Conservation (phyloP, 345 rosid species). For the Nephelium lappaceum region DNA sequence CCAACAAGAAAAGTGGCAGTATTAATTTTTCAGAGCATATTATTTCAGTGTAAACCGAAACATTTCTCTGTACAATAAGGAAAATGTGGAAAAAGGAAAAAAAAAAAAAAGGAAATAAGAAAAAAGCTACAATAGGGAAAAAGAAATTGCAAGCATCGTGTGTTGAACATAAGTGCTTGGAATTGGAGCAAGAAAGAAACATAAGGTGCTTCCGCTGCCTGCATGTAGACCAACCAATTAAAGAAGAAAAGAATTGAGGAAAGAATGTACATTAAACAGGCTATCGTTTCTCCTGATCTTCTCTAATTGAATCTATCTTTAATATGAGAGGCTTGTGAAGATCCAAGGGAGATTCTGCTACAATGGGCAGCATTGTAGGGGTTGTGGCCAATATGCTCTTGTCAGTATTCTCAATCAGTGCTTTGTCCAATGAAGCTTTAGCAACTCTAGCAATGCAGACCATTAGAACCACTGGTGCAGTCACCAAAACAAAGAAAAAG, state of each 20-base stretch:
- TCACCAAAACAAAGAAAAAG: neutral
- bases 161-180: constrained; percentile 5
- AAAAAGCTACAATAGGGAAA: neutral
- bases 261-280: constrained; percentile 20
- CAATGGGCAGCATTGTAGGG: constrained; percentile 23
- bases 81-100: no score
- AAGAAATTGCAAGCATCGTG: neutral
- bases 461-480: constrained; percentile 35
- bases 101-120: neutral
- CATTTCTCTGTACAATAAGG: neutral
- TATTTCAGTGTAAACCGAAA: neutral
- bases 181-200: neutral
- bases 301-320: constrained; percentile 32
- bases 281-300: constrained; percentile 11
- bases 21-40: neutral
- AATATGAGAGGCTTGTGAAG: constrained; percentile 31
- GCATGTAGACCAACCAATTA: neutral
- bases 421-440: constrained; percentile 48
- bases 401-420: constrained; percentile 42
- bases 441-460: constrained; percentile 48
- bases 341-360: constrained; percentile 29
- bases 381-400: constrained; percentile 3
- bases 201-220: neutral
- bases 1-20: no score
- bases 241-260: neutral